phyloP scores from a whole-genome alignment of 441 rosid species.

The Bocquillonia castaneifolia region DNA sequence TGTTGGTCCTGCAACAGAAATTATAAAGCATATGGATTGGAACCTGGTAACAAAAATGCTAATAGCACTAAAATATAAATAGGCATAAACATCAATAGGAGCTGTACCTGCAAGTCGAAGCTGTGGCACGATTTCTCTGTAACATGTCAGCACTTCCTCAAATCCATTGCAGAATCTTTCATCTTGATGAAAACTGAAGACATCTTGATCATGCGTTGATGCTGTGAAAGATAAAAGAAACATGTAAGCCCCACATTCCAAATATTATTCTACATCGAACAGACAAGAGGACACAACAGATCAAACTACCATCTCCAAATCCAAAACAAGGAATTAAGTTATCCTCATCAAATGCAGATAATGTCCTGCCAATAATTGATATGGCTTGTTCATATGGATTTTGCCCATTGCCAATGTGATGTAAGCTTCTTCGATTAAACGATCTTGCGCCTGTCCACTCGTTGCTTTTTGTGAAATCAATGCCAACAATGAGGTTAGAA shows the following conservation, averaged over 20 bases:
- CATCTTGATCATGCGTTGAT: constrained; percentile 86
- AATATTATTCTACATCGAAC: constrained; percentile 1
- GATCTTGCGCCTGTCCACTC: constrained; percentile 91
- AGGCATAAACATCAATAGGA: constrained; percentile 13
- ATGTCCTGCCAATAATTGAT: constrained; percentile 69
- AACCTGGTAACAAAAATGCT: neutral
- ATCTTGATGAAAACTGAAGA: constrained; percentile 60
- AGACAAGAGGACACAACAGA: neutral
- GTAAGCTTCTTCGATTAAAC: constrained; percentile 57
- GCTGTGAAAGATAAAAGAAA: constrained; percentile 35
- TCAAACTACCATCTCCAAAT: constrained; percentile 67
- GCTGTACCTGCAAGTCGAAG: constrained; percentile 66
- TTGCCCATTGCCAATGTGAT: constrained; percentile 48
- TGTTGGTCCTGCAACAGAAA: constrained; percentile 63
- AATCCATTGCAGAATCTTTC: constrained; percentile 68
- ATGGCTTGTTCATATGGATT: constrained; percentile 87
- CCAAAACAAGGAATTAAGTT: constrained; percentile 79
- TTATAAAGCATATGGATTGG: neutral
- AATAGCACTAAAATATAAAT: neutral
- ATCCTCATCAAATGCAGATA: constrained; percentile 72
- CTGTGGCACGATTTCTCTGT: constrained; percentile 68
- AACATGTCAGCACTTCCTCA: constrained; percentile 62
- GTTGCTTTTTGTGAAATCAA: constrained; percentile 92
- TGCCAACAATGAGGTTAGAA: constrained; percentile 84
- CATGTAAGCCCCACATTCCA: constrained; percentile 21